Percentiles rank a stretch among this genome's conserved stretches.
Conservation (phyloP, 1,284 basidiomycete genomes). For the Ceratobasidium sp. region DNA sequence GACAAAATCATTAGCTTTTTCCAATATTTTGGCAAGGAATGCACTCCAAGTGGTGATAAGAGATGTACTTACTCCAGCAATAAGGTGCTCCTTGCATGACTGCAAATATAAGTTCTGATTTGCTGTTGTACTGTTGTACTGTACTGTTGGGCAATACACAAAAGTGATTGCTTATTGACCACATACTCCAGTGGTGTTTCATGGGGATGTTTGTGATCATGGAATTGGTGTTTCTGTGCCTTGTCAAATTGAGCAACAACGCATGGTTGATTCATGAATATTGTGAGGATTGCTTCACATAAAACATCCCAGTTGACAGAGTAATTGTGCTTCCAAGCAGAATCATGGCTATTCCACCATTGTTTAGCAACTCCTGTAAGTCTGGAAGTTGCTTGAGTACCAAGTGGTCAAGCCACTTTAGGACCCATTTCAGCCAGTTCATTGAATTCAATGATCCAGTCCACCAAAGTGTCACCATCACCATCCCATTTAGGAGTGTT, state of each 20-base stretch:
- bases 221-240: background rate
- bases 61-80: constrained; percentile 42
- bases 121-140: too few species aligned
- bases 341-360: background rate
- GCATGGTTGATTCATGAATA: background rate
- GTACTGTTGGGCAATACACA: background rate
- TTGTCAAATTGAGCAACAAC: background rate
- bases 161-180: background rate
- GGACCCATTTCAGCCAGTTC: background rate
- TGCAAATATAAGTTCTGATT: constrained; percentile 36
- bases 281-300: background rate
- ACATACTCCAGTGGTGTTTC: background rate
- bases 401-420: background rate
- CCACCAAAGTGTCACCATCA: background rate
- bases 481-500: background rate
- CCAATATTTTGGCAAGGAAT: constrained; percentile 42
- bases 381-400: background rate
- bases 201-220: background rate
- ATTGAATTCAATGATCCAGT: background rate
- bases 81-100: constrained; percentile 45
- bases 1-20: constrained; percentile 43
- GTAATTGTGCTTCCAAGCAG: background rate
- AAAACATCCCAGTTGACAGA: background rate
- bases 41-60: constrained; percentile 37
- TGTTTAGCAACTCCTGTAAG: background rate